Evolutionary conservation across 306 rosid genomes (phyloP), one percentile per base, ranked within the genome.

Genomic region (Trichosanthes truncata): DNA sequence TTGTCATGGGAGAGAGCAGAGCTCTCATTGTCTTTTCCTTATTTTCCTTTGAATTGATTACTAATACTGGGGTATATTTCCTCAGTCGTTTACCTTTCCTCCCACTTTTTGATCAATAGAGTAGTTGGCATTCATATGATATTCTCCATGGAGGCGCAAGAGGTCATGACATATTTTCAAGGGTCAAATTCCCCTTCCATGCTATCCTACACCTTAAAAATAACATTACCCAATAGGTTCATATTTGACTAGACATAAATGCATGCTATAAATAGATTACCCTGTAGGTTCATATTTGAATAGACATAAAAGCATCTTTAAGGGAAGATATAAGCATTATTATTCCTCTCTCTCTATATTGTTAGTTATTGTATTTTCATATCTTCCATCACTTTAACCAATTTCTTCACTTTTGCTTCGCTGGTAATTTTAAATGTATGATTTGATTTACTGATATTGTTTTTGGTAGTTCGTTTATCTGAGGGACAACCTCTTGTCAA

Each of bases 401-500:
- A 36, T 6, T 56, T 35, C 65, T 49, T 75, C 45, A 48, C 29
- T 18, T 33, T 26, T 53, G 13, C 78, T 31, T 53, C 33, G 10
- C 41, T 53, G 23, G 31, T 21, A 76, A 35, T 53, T 21, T 36
- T 52, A 53, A 40, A 40, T 52, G 5, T 36, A 2, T 76, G 66
- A 57, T 63, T 53, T 66, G 55, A 74, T 79, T 63, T 46, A 82
- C 85, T 63, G 75, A 69, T 81, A 43, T 74, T 84, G 78, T 66
- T 79, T 33, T 83, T 86, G 85, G 86, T 92, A 93, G 99, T 96
- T 96, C 66, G 90, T 96, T 77, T 96, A 93, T 91, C 96, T 96
- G 60, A 92, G 99, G 78, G 99, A 96, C 87, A 96, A 93, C 85
- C 97, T 89, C 46, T 85, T 96, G 86, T 90, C 99, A 78, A 90